Evolutionary conservation across 1,284 basidiomycete species (phyloP), one percentile per base, ranked within the genome.

Genomic region (Mycosarcoma mackinlayi): DNA sequence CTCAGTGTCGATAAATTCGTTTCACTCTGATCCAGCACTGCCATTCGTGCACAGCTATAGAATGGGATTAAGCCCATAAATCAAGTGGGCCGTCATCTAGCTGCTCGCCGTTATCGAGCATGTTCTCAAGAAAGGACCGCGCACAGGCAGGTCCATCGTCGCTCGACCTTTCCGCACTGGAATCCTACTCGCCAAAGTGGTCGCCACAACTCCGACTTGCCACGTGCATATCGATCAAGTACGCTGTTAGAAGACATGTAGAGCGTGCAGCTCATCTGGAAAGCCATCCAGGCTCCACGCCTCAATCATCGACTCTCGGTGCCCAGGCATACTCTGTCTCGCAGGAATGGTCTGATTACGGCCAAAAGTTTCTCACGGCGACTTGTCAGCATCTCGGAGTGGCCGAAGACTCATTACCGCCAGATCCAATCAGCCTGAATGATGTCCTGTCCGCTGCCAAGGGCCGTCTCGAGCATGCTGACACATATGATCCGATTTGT

Each of bases 301-400:
- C 31, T 11, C 39, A 25, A 14, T 3, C 49, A n/a, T 24, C 41
- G 3, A 3, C 38, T 14, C 14, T 41, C 33, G 31, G 37, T 13
- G 28, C 28, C 14, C 11, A 51, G 21, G 11, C 47, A 8, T 41
- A 53, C 33, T 42, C 38, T 2, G 6, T 60, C 4, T 47, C 60
- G 2, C 61, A 66, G 37, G 71, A 61, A 28, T 77, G 76, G 76
- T 51, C 57, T 13, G 76, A 77, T 28, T 77, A 74, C 31, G 59
- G 62, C 24, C 25, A 63, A 25, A 65, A 77, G 63, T 79, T 79
- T 46, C 33, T 77, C 11, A 76, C 58, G n/a, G 78, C 78, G 6
- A 74, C 73, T 14, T 79, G 78, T 35, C 78, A 79, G 65, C 78
- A 79, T 51, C 69, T 79, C 27, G 78, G 76, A 14, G 41, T 79